Base-by-base conservation (phyloP, 148 eudicot genomes). In the Hydrangea macrophylla region DNA sequence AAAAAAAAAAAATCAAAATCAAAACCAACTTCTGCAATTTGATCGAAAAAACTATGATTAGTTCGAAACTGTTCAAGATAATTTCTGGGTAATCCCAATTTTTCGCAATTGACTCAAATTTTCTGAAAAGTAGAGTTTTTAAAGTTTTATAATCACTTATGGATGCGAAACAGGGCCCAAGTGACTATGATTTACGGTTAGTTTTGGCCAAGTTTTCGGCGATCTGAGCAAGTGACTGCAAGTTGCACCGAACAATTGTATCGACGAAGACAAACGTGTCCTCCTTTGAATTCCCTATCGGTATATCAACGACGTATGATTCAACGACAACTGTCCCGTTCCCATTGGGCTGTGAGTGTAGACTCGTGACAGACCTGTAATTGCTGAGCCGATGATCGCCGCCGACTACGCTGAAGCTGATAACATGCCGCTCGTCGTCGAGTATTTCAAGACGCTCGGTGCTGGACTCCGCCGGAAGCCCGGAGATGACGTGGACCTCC, bases 271-370 rank as follows among this genome's bases (percentile, higher is more conserved):
- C 80, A 33, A 86, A 81, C 18, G 98, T 92, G 37, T 92, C 98
- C 37, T 92, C 94, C 48, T 65, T 80, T 0, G 98, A 87, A 55
- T 90, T 92, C 32, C 96, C 98, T 17, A 37, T 42, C 24, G 98
- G 98, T 1, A 90, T 76, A 70, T 90, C 98, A 25, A 87, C 98
- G 18, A 84, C 90, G 72, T 89, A 92, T 0, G 98, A 89, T 48
- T 90, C 98, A 51, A 89, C 84, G 50, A 90, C 98, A 24, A 84
- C 84, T 6, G 98, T 90, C 20, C 85, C 89, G 0, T 24, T 51
- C 0, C 74, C 79, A 22, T 17, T 28, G 48, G 63, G 65, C 22
- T 73, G 42, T 11, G 78, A 74, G 62, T 90, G 96, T 0, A 90
- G 72, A 7, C 95, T 88, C 7, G 96, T 93, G 10, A 90, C 88